Percentiles rank a stretch among this genome's conserved stretches.
These are phyloP conservation scores for Colletotrichum agaves DNA, from an alignment of 2,329 filamentous ascomycete genomes.

Conservation along the genomic window DNA sequence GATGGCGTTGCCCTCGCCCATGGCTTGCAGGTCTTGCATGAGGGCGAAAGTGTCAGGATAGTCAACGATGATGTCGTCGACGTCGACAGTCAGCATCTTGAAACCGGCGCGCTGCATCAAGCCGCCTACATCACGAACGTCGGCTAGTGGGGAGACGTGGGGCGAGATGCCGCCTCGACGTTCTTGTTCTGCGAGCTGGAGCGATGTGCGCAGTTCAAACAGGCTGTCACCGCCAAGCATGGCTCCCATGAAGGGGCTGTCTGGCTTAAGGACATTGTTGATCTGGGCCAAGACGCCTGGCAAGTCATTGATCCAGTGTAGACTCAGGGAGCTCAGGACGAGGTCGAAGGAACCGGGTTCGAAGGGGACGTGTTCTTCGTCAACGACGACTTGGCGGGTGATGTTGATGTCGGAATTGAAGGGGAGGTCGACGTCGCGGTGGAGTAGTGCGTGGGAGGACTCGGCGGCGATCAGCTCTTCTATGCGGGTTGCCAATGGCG, in stretches of 20 bases:
- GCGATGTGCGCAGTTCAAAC: conserved; percentile 90
- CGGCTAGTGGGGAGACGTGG: conserved; percentile 89
- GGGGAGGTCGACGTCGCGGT: conserved; percentile 79
- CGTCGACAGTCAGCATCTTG: conserved; percentile 94
- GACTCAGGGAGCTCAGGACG: conserved; percentile 85
- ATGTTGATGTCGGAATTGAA: conserved; percentile 82
- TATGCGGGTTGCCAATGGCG: conserved; percentile 77
- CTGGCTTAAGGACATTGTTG: conserved; percentile 88
- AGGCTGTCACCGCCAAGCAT: conserved; percentile 97
- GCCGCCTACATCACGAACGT: conserved; percentile 91
- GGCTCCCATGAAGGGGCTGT: conserved; percentile 90
- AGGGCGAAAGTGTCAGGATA: conserved; percentile 90
- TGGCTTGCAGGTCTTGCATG: conserved; percentile 93
- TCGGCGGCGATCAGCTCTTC: conserved; percentile 83
- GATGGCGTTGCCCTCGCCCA: conserved; percentile 95
- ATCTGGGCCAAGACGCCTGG: conserved; percentile 86
- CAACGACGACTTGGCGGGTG: conserved; percentile 77
- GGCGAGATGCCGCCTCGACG: conserved; percentile 90
- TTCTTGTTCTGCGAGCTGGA: conserved; percentile 93
- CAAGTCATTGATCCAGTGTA: conserved; percentile 99
- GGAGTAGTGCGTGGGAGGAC: conserved; percentile 79
- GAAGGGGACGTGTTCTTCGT: conserved; percentile 84
- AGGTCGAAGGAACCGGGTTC: conserved; percentile 84
- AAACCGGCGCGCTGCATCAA: conserved; percentile 89
- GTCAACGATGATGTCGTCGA: conserved; percentile 96